Evolutionary conservation across 164 flowering plant species (phyloP).

Genomic region (Vitis cinerea): DNA sequence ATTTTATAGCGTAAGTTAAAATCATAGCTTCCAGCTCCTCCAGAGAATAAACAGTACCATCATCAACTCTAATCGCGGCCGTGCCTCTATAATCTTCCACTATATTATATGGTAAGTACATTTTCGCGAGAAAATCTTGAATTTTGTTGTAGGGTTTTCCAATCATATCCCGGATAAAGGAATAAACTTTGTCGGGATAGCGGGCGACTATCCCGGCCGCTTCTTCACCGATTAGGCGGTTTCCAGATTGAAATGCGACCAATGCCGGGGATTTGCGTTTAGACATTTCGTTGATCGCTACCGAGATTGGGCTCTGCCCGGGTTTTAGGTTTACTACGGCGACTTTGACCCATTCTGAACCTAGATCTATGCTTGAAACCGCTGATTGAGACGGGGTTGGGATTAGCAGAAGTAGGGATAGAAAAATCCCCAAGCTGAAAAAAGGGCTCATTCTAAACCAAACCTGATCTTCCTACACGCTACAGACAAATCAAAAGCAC

Average conservation of each 20-base stretch:
- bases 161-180: slow-evolving; percentile 62
- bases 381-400: too few species aligned
- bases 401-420: too few species aligned
- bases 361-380: slow-evolving; percentile 91
- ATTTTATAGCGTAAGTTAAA: slow-evolving; percentile 48
- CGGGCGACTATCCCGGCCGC: slow-evolving; percentile 79
- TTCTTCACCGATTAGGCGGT: slow-evolving; percentile 80
- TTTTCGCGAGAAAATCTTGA: slow-evolving; percentile 33
- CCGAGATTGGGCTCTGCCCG: slow-evolving; percentile 80
- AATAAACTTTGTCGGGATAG: slow-evolving; percentile 75
- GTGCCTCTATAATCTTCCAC: slow-evolving; percentile 68
- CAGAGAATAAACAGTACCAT: slow-evolving; percentile 45
- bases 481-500: too few species aligned
- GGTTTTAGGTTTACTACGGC: slow-evolving; percentile 94
- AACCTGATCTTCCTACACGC: too few species aligned
- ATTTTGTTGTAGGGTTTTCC: slow-evolving; percentile 53
- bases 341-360: slow-evolving; percentile 91
- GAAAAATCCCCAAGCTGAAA: too few species aligned
- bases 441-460: too few species aligned
- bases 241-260: slow-evolving; percentile 64
- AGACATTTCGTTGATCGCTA: slow-evolving; percentile 98
- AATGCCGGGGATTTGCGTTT: slow-evolving; percentile 90
- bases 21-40: slow-evolving; percentile 89
- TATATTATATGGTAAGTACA: slow-evolving; percentile 64
- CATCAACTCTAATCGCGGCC: slow-evolving; percentile 50